phyloP scores from a whole-genome alignment of 1,284 basidiomycete species.

The Melampsora americana region DNA sequence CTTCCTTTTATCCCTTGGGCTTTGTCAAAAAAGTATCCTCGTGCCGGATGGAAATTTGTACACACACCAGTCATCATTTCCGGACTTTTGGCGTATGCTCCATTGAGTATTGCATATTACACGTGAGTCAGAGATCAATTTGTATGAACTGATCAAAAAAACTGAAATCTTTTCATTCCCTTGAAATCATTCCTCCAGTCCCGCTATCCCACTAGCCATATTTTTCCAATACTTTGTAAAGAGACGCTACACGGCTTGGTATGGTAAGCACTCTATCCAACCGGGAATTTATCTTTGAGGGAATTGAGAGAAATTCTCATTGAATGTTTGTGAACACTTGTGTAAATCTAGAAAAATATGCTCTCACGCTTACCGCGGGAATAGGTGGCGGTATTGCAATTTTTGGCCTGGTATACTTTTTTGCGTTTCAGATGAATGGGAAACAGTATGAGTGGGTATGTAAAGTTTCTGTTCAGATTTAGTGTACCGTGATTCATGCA shows the following conservation, averaged over 20 bases:
- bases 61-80: slow-evolving; percentile 39
- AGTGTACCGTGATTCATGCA: too few relatives aligned
- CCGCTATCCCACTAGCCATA: slow-evolving; percentile 27
- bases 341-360: slow-evolving; percentile 33
- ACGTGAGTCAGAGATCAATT: slow-evolving; percentile 9
- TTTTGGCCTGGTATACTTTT: slow-evolving; percentile 37
- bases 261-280: slow-evolving; percentile 15
- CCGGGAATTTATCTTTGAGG: too few relatives aligned
- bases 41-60: slow-evolving; percentile 27
- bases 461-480: neutral
- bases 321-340: neutral
- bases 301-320: too few relatives aligned
- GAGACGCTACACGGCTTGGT: slow-evolving; percentile 33
- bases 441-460: slow-evolving; percentile 27
- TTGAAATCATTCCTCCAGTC: neutral
- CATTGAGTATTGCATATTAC: slow-evolving; percentile 29
- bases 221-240: slow-evolving; percentile 40
- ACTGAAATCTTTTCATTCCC: neutral
- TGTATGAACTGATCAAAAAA: neutral
- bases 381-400: slow-evolving; percentile 37
- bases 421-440: slow-evolving; percentile 35
- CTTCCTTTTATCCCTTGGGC: slow-evolving; percentile 39
- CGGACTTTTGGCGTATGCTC: slow-evolving; percentile 22
- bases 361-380: slow-evolving; percentile 35
- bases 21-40: slow-evolving; percentile 22